A percentile compares a stretch with the other conserved stretches of the same genome.
phyloP scores from a whole-genome alignment of 495 filamentous ascomycete species.

The Hypoxylon trugodes region DNA sequence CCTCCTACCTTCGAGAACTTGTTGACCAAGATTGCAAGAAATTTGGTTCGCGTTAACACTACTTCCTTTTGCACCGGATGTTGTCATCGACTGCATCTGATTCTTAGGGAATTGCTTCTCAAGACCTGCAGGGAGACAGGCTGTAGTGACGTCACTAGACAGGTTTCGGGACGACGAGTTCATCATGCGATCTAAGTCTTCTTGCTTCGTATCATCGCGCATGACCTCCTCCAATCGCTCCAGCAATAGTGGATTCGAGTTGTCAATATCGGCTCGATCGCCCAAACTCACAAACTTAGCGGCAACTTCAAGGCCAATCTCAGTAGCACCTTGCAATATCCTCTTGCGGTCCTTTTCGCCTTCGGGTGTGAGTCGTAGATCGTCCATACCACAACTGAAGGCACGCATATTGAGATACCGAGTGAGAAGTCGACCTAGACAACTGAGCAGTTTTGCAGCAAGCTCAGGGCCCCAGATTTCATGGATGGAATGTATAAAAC shows the following conservation, averaged over 20 bases:
- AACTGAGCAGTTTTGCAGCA: constrained; percentile 85
- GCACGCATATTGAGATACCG: constrained; percentile 91
- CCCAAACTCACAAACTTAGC: constrained; percentile 92
- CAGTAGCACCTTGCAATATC: constrained; percentile 70
- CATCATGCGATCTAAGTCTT: constrained; percentile 83
- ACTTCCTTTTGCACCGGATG: constrained; percentile 93
- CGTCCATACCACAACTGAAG: constrained; percentile 97
- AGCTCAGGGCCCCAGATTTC: constrained; percentile 89
- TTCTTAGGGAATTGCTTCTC: constrained; percentile 94
- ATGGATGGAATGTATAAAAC: constrained; percentile 90
- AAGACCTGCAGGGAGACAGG: constrained; percentile 82
- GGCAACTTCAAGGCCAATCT: constrained; percentile 84
- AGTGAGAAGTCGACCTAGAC: constrained; percentile 88
- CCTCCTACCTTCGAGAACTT: constrained; percentile 92
- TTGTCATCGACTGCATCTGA: constrained; percentile 99
- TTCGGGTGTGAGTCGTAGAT: constrained; percentile 83
- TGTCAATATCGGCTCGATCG: constrained; percentile 60
- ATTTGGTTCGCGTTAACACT: constrained; percentile 96
- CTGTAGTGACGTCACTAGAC: constrained; percentile 78
- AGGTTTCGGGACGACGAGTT: constrained; percentile 75
- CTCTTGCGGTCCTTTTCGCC: constrained; percentile 77
- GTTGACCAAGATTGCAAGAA: constrained; percentile 96
- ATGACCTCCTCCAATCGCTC: constrained; percentile 87
- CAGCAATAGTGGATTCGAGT: constrained; percentile 73
- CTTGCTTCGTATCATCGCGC: constrained; percentile 88